Conservation (phyloP, 164 flowering plant genomes). For the Aristolochia contorta region DNA sequence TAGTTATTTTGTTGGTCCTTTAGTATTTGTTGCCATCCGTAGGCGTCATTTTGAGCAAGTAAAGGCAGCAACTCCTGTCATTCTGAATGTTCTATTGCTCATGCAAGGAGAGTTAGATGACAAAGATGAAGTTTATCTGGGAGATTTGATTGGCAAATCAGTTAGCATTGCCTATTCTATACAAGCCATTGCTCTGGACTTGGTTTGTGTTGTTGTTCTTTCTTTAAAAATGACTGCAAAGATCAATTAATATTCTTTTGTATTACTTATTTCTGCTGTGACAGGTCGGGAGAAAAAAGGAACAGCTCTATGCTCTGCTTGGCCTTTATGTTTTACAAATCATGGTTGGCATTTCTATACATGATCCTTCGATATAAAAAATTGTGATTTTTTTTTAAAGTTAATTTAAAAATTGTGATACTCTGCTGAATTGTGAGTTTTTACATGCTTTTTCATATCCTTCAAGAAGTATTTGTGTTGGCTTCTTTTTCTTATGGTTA, state of each 20-base stretch:
- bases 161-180: slow-evolving; percentile 53
- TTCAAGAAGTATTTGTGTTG: background rate
- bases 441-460: background rate
- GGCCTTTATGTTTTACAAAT: slow-evolving; percentile 62
- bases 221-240: background rate
- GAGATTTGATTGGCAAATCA: slow-evolving; percentile 37
- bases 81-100: slow-evolving; percentile 28
- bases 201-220: slow-evolving; percentile 39
- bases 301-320: slow-evolving; percentile 56
- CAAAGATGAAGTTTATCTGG: slow-evolving; percentile 19
- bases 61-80: slow-evolving; percentile 33
- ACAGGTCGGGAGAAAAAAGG: slow-evolving; percentile 46
- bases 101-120: slow-evolving; percentile 27
- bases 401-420: too few relatives aligned
- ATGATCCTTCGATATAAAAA: background rate
- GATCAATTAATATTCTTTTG: background rate
- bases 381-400: too few relatives aligned
- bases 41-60: slow-evolving; percentile 79
- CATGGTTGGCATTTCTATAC: slow-evolving; percentile 35
- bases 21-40: slow-evolving; percentile 47
- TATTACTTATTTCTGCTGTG: background rate
- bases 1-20: slow-evolving; percentile 14
- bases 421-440: background rate
- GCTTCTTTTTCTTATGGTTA: too few relatives aligned
- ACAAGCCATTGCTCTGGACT: slow-evolving; percentile 32